These are phyloP conservation scores for Trebouxia sp. DNA, from an alignment of 139 green algal species.

Conservation along the genomic window DNA sequence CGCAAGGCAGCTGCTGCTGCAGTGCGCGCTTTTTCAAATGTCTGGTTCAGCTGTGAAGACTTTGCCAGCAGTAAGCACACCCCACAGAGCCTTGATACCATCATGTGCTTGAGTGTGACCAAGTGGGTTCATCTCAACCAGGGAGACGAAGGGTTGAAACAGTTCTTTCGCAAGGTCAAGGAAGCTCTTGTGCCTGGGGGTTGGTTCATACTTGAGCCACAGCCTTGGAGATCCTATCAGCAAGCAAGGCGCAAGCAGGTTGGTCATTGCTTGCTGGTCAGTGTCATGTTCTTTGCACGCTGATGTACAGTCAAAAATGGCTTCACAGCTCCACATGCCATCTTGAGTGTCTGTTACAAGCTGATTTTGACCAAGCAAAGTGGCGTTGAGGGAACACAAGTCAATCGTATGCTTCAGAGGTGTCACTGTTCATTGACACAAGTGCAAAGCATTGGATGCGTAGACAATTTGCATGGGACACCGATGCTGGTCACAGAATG, in stretches of 20 bases:
- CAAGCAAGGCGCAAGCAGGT: conserved; percentile 66
- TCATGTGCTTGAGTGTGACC: conserved; percentile 80
- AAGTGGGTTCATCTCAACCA: conserved; percentile 96
- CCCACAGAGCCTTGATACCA: conserved; percentile 46
- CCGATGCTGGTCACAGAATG: no score
- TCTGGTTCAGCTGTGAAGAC: conserved; percentile 25
- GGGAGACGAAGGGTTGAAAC: conserved; percentile 77
- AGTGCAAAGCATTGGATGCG: no score
- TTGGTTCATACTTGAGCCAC: conserved; percentile 86
- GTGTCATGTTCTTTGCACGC: neutral
- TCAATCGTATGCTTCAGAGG: no score
- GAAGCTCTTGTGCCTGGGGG: conserved; percentile 64
- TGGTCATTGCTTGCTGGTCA: neutral
- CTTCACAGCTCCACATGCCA: no score
- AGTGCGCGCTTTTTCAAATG: neutral
- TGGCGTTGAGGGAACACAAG: no score
- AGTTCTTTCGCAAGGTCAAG: conserved; percentile 64
- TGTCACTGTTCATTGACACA: no score
- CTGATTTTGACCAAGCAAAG: no score
- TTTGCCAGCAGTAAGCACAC: conserved; percentile 33
- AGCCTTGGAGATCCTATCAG: conserved; percentile 87
- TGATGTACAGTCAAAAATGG: no score
- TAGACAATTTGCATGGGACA: no score
- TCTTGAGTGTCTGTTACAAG: no score
- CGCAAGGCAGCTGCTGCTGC: conserved; percentile 1